Evolutionary conservation across 1,284 basidiomycete species (phyloP), one percentile per base, ranked within the genome.

Genomic region (Termitomyces sp.): DNA sequence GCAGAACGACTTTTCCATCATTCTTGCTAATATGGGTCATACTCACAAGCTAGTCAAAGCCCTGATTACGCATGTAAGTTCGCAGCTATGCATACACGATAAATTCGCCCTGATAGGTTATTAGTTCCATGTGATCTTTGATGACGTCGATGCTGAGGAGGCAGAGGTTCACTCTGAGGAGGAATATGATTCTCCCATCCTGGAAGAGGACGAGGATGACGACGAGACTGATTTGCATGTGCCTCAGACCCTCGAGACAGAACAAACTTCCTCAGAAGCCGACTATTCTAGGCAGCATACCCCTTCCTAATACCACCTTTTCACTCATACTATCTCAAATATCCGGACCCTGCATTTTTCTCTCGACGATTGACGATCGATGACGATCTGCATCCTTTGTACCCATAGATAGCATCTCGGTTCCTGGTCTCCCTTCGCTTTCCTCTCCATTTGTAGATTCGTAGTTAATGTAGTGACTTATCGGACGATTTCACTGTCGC

Each of bases 21-120:
- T 88, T 60, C 76, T 92, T 60, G 77, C 82, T 53, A 89, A 91
- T 60, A 89, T 91, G 84, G 84, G 81, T 13, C 73, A 83, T 50
- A 83, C 84, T 3, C 82, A 87, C 57, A 84, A 83, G 53, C 77
- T 91, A 5, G 84, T 89, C 58, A 89, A 89, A 68, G 79, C 84
- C 3, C 76, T 91, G 43, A 87, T 91, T 53, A 82, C 84, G 26
- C 87, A 91, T 62, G 88, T 90, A 64, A 56, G 84, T 73, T 40
- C 7, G 30, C 33, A 5, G 10, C 6, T 40, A 30, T 24, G 9
- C 5, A 19, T 9, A 6, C 14, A n/a, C 14, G 13, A 30, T 46
- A 31, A 19, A 16, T 10, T 19, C 30, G 3, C 49, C n/a, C 26
- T 43, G 38, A 37, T 52, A 31, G 49, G 41, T 19, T 33, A 18